A percentile compares a stretch with the other conserved stretches of the same genome.
Conservation (phyloP, 495 filamentous ascomycete genomes). For the Polyplosphaeria fusca region DNA sequence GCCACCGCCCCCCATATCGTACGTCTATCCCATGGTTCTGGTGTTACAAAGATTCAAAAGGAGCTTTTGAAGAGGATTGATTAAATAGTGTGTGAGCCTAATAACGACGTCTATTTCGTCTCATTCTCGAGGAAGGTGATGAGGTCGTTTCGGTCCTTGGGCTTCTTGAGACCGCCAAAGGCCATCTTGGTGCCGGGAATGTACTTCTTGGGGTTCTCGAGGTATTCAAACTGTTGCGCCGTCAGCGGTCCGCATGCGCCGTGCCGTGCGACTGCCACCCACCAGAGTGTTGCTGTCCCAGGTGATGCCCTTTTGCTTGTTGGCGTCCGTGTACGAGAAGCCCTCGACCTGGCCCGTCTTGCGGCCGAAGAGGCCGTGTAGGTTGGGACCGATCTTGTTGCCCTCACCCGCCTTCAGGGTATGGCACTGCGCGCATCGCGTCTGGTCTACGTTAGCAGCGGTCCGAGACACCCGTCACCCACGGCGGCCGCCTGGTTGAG, state of each 20-base stretch:
- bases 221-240: conserved; percentile 66
- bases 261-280: conserved; percentile 40
- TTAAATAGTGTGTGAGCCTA: conserved; percentile 14
- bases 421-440: conserved; percentile 97
- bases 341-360: conserved; percentile 87
- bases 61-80: conserved; percentile 15
- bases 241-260: conserved; percentile 34
- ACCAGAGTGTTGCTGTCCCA: conserved; percentile 90
- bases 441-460: conserved; percentile 49
- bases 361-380: conserved; percentile 96
- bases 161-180: conserved; percentile 99
- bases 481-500: neutral
- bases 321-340: conserved; percentile 98
- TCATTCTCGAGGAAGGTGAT: conserved; percentile 61
- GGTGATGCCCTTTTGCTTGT: conserved; percentile 89
- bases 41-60: conserved; percentile 24
- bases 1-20: conserved; percentile 17
- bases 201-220: conserved; percentile 93
- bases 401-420: conserved; percentile 79
- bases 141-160: conserved; percentile 97
- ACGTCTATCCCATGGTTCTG: conserved; percentile 36
- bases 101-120: conserved; percentile 40
- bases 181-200: conserved; percentile 99
- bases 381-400: conserved; percentile 97
- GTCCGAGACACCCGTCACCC: neutral